A percentile compares a stretch with the other conserved stretches of the same genome.
These are phyloP conservation scores for Caryocar brasiliense DNA, from an alignment of 441 rosid genomes.

Conservation along the genomic window DNA sequence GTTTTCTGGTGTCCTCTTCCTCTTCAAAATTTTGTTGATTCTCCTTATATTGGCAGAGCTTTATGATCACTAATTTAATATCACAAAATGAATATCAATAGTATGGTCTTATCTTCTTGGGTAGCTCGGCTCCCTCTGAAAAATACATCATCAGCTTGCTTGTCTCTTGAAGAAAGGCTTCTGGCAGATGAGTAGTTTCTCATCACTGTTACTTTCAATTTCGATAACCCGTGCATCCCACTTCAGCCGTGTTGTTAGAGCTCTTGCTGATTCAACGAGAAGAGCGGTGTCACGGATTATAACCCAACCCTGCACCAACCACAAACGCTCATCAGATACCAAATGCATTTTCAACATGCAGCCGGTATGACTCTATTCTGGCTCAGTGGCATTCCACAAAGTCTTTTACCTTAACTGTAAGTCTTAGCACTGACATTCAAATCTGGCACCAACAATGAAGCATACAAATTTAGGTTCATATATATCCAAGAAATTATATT, in stretches of 20 bases:
- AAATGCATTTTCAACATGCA: too few species aligned
- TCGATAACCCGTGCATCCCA: slow-evolving; percentile 95
- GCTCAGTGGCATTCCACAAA: too few species aligned
- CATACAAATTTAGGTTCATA: too few species aligned
- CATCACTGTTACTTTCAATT: slow-evolving; percentile 74
- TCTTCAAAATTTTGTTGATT: slow-evolving; percentile 23
- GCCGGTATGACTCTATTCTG: too few species aligned
- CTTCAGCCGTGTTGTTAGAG: slow-evolving; percentile 52
- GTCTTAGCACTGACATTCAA: too few species aligned
- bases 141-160: slow-evolving; percentile 30
- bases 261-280: slow-evolving; percentile 76
- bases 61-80: slow-evolving; percentile 25
- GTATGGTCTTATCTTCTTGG: slow-evolving; percentile 6
- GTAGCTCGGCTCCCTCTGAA: slow-evolving; percentile 7
- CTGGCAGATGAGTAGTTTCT: slow-evolving; percentile 89
- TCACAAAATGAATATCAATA: slow-evolving; percentile 28
- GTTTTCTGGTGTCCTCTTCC: slow-evolving; percentile 33
- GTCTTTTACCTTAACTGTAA: too few species aligned
- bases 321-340: too few species aligned
- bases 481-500: too few species aligned
- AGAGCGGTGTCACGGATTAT: slow-evolving; percentile 73
- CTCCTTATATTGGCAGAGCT: slow-evolving; percentile 18
- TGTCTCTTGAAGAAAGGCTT: slow-evolving; percentile 74
- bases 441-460: too few species aligned
- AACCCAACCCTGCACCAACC: slow-evolving; percentile 84